A percentile compares a stretch with the other conserved stretches of the same genome.
Conservation (phyloP, 2,329 filamentous ascomycete species). For the Talaromyces funiculosus region DNA sequence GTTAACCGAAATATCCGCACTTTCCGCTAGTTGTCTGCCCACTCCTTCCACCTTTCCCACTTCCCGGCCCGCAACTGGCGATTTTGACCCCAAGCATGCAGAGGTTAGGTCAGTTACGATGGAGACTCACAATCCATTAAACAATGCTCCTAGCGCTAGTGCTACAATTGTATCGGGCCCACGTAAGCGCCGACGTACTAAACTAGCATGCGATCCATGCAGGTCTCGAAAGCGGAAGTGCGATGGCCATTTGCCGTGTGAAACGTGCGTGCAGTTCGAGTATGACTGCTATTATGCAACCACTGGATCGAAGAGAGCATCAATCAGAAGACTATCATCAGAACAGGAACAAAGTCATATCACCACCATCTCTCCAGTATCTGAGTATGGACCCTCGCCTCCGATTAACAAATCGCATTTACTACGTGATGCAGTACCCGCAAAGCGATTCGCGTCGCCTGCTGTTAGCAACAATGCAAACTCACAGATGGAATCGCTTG, state of each 20-base stretch:
- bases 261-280: slow-evolving; percentile 50
- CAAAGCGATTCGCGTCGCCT: not conserved
- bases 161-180: slow-evolving; percentile 7
- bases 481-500: slow-evolving; percentile 37
- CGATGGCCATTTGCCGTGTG: slow-evolving; percentile 49
- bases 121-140: not conserved
- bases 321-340: not conserved
- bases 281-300: slow-evolving; percentile 47
- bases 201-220: slow-evolving; percentile 47
- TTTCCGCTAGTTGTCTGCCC: too few species aligned
- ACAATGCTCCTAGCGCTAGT: not conserved
- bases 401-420: not conserved
- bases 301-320: not conserved
- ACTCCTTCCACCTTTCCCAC: not conserved
- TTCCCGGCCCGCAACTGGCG: not conserved
- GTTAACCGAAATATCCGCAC: too few species aligned
- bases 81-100: too few species aligned
- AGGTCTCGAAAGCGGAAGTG: slow-evolving; percentile 54
- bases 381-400: not conserved
- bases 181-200: slow-evolving; percentile 34
- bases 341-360: not conserved
- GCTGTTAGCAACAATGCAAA: slow-evolving; percentile 16
- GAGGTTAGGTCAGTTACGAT: not conserved
- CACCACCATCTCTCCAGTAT: not conserved
- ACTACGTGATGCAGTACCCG: not conserved